Evolutionary conservation across 768 basidiomycete species (phyloP), one percentile per base, ranked within the genome.

Genomic region (Amanita muscaria): DNA sequence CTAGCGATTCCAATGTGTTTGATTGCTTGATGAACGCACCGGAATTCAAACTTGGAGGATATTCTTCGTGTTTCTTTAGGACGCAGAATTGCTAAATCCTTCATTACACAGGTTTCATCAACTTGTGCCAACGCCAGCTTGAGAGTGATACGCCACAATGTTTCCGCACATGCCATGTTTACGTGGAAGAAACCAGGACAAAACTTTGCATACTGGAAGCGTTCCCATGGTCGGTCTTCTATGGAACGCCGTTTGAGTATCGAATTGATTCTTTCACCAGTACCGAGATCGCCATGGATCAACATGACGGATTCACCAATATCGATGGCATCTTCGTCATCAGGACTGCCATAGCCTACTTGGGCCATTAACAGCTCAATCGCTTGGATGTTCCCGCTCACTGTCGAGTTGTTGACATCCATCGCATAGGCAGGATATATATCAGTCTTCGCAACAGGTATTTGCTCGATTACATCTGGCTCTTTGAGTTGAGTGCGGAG

Each of bases 111-210:
- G 27, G 43, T 57, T 2, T 10, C 6, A 36, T 59, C 56, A 24
- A 49, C 40, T 12, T 47, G 40, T 0, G 44, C 48, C 0, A 40
- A 21, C 16, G 31, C 36, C 5, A 54, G 51, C 27, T 57, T 44
- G 42, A 60, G 51, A 18, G 50, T 52, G 11, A 53, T 58, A 5
- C 52, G 39, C 53, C 55, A 59, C 10, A 59, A 30, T 3, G 55
- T 50, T 23, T 60, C 57, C 0, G 50, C 56, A 48, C 44, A 46
- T 2, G 60, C 59, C 60, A 62, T 60, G 42, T 60, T 56, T 18
- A 55, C 30, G 36, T 62, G 60, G 35, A 62, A 61, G 6, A 59
- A 45, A 2, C 60, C 60, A 11, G 48, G 47, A 2, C 59, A 40
- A 37, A 50, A 57, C 14, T 56, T 37, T 1, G 57, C 42, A 42